Conservation (phyloP, 2,329 filamentous ascomycete genomes). For the Leptographium wingfieldii region DNA sequence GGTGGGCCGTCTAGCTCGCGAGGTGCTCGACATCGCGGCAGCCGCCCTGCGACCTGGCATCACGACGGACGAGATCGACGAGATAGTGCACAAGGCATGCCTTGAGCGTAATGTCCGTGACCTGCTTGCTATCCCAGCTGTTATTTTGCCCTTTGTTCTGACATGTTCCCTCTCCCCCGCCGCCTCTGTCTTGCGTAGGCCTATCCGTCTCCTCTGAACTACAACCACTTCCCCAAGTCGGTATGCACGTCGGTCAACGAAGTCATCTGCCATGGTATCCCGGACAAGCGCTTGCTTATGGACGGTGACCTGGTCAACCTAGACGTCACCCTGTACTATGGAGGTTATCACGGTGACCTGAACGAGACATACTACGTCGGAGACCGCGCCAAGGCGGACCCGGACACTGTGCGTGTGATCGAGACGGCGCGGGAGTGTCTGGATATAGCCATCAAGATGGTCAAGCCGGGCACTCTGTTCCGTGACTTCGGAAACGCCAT, state of each 20-base stretch:
- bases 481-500: conserved; percentile 90
- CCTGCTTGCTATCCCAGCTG: neutral
- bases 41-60: conserved; percentile 77
- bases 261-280: conserved; percentile 97
- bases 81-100: conserved; percentile 89
- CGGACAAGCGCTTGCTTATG: conserved; percentile 72
- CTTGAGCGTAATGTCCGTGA: conserved; percentile 72
- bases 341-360: conserved; percentile 87
- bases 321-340: conserved; percentile 88
- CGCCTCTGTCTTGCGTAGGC: conserved; percentile 41
- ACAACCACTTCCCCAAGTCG: conserved; percentile 93
- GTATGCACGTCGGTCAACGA: conserved; percentile 95
- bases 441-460: conserved; percentile 77
- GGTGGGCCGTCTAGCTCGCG: conserved; percentile 73
- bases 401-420: conserved; percentile 79
- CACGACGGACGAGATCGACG: conserved; percentile 90
- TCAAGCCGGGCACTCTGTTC: conserved; percentile 88
- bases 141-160: neutral
- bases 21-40: conserved; percentile 86
- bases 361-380: conserved; percentile 99
- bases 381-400: conserved; percentile 69
- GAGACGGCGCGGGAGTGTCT: conserved; percentile 83
- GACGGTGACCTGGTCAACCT: conserved; percentile 98
- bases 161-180: neutral
- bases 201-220: conserved; percentile 90